These are phyloP conservation scores for Ustilago nuda DNA, from an alignment of 1,284 basidiomycete species.

Conservation along the genomic window DNA sequence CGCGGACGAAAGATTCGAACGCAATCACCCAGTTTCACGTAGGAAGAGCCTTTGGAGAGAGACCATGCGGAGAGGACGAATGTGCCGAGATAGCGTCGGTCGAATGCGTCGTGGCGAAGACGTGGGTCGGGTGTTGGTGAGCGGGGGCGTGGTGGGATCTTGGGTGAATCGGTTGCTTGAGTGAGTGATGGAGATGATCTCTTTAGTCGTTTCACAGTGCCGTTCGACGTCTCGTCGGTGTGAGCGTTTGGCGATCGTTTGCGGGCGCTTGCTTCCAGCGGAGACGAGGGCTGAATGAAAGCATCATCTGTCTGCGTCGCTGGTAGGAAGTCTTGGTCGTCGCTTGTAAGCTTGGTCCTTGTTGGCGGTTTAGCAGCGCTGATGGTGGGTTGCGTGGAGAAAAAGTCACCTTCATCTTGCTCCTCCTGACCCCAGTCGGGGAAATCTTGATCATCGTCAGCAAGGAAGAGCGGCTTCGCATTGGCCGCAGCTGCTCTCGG, in stretches of 20 bases:
- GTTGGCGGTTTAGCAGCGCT: slow-evolving; percentile 1
- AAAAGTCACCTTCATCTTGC: slow-evolving; percentile 27
- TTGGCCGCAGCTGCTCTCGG: slow-evolving; percentile 32
- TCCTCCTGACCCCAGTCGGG: slow-evolving; percentile 19
- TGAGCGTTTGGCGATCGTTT: slow-evolving; percentile 6
- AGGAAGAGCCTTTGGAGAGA: slow-evolving; percentile 60
- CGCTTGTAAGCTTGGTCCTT: slow-evolving; percentile 14
- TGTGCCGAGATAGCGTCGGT: slow-evolving; percentile 59
- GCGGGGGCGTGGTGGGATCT: neutral
- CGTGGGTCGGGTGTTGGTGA: slow-evolving; percentile 42
- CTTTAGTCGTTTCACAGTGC: slow-evolving; percentile 13
- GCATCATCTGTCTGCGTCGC: neutral
- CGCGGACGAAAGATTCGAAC: slow-evolving; percentile 60
- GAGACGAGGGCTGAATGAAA: slow-evolving; percentile 13
- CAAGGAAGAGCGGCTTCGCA: slow-evolving; percentile 44
- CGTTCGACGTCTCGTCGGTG: neutral
- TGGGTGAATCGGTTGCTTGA: neutral
- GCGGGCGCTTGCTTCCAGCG: neutral
- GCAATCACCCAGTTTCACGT: slow-evolving; percentile 58
- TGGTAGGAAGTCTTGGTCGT: slow-evolving; percentile 30
- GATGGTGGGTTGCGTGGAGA: slow-evolving; percentile 19
- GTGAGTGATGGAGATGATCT: slow-evolving; percentile 12
- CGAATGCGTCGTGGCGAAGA: slow-evolving; percentile 46
- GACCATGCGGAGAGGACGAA: slow-evolving; percentile 67
- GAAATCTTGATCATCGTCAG: slow-evolving; percentile 37